Evolutionary conservation across 257 asterid species (phyloP), one percentile per base, ranked within the genome.

Genomic region (Handroanthus guayacan): DNA sequence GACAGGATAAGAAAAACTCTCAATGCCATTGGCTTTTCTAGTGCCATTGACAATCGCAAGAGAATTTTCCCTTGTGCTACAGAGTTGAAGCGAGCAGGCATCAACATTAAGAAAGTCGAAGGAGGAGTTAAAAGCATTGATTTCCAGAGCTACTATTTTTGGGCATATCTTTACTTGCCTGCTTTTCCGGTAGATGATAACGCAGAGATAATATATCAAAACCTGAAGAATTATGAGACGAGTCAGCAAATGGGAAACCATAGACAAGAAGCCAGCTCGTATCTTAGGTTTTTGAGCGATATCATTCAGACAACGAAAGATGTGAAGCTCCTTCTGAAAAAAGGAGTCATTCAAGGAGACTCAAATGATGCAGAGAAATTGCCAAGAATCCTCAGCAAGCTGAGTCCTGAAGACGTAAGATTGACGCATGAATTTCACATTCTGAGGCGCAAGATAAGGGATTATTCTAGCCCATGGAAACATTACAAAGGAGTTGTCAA

Each of bases 141-240:
- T 13, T 75, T 66, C 68, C 9, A 56, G 13, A 75, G 47, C 31
- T 39, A 8, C n/a, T 66, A 55, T 66, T 12, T 67, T 7, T 54
- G 67, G 74, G 80, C 80, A 0, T 8, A 20, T 55, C 68, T 75
- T 47, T 67, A 75, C 39, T 67, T 75, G 67, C 80, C 74, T 54
- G 61, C 5, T 44, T 67, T 75, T 0, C 37, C 47, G 2, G 80
- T 75, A 17, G 80, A 67, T 25, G 74, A 54, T 11, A n/a, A 31
- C 6, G 16, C 54, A 1, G 78, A 74, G 18, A 7, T 37, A 6
- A 36, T 74, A 34, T 63, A 62, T 44, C 48, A 9, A 18, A 48
- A 63, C 11, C 14, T 74, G 39, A 31, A 45, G 2, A 50, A 36
- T 14, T 74, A 75, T 9, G 79, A 75, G 65, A 34, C 9, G 6